Percentiles rank a stretch among this genome's conserved stretches.
Conservation (phyloP, 2,329 filamentous ascomycete species). For the Microcyclospora pomicola region DNA sequence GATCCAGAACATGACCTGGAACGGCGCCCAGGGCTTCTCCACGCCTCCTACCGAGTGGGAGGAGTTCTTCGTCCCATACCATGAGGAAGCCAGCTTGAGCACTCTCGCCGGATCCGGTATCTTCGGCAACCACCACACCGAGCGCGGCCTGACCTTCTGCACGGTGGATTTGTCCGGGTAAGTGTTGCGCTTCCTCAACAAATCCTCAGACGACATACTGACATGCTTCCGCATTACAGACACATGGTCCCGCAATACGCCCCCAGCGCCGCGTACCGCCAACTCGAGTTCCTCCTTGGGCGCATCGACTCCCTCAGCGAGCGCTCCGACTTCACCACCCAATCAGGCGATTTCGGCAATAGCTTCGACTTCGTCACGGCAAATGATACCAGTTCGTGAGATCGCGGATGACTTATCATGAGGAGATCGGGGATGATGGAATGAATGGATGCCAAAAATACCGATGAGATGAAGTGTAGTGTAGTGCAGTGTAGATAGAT, state of each 20-base stretch:
- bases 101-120: slow-evolving; percentile 49
- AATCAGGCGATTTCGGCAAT: slow-evolving; percentile 20
- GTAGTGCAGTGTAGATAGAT: too few relatives aligned
- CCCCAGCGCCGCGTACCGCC: slow-evolving; percentile 53
- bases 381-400: too few relatives aligned
- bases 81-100: slow-evolving; percentile 32
- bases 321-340: slow-evolving; percentile 23
- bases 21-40: slow-evolving; percentile 57
- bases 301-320: slow-evolving; percentile 44
- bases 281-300: slow-evolving; percentile 63
- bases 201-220: not conserved
- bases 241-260: slow-evolving; percentile 57
- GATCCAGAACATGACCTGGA: slow-evolving; percentile 74
- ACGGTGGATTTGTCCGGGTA: slow-evolving; percentile 52
- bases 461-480: too few relatives aligned
- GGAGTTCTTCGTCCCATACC: slow-evolving; percentile 57
- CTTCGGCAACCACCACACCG: slow-evolving; percentile 56
- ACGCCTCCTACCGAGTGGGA: slow-evolving; percentile 36
- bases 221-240: slow-evolving; percentile 18
- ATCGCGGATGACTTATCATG: too few relatives aligned
- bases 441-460: too few relatives aligned
- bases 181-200: slow-evolving; percentile 28
- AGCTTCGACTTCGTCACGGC: not conserved
- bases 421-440: too few relatives aligned
- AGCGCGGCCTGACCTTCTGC: slow-evolving; percentile 62